phyloP scores from a whole-genome alignment of 2,329 filamentous ascomycete species.

The Penicillium sp. region DNA sequence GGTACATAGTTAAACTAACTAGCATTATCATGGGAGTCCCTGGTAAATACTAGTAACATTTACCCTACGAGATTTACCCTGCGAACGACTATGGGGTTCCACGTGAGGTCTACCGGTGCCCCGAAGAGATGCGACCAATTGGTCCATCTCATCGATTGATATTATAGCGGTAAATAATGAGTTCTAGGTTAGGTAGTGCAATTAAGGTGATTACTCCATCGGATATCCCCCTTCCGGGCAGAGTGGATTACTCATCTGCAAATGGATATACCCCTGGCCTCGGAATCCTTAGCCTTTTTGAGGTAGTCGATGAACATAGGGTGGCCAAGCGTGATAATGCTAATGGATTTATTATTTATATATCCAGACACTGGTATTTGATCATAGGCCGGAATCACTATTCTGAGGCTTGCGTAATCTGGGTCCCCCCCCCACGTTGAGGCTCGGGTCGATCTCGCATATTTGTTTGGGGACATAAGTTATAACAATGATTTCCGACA shows the following conservation, averaged over 20 bases:
- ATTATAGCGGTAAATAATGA: neutral
- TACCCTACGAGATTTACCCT: too few relatives aligned
- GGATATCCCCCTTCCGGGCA: accelerated
- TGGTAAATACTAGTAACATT: too few relatives aligned
- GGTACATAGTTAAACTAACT: too few relatives aligned
- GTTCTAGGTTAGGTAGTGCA: neutral
- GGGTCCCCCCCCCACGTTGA: neutral
- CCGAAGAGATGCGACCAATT: neutral
- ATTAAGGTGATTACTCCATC: neutral
- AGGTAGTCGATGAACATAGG: neutral
- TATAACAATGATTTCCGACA: neutral
- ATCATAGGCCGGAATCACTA: too few relatives aligned
- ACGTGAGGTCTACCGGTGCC: neutral
- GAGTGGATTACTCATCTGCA: neutral
- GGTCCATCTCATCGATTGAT: neutral
- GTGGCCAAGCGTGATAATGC: neutral
- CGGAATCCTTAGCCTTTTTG: neutral
- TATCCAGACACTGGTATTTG: neutral
- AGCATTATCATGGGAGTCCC: too few relatives aligned
- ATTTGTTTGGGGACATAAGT: neutral
- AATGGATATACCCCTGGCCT: neutral
- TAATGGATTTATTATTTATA: neutral
- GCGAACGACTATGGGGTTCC: neutral
- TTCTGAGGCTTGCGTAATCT: neutral
- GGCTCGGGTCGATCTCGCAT: too few relatives aligned